Conservation (phyloP, 768 basidiomycete species). For the Tubosaeta brunneosetosa region DNA sequence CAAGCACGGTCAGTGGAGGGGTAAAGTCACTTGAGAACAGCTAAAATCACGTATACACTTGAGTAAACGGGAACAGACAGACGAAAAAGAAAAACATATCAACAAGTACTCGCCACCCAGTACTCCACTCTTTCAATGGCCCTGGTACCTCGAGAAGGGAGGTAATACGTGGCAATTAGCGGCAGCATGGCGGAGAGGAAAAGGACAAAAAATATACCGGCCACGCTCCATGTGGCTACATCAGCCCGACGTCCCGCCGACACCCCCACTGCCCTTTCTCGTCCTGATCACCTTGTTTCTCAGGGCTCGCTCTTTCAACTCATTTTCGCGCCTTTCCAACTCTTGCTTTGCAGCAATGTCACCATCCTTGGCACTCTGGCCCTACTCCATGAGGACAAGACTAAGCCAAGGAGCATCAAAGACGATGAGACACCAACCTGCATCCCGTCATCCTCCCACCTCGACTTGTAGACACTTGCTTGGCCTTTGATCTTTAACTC, state of each 20-base stretch:
- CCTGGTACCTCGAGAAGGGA: constrained; percentile 22
- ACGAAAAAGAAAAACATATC: constrained; percentile 14
- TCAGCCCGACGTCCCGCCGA: constrained; percentile 19
- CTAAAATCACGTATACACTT: constrained; percentile 21
- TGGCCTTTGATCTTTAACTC: constrained; percentile 79
- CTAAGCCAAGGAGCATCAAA: constrained; percentile 5
- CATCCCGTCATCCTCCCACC: constrained; percentile 45
- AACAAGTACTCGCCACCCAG: constrained; percentile 17
- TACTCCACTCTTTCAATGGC: constrained; percentile 17
- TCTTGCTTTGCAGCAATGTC: constrained; percentile 34
- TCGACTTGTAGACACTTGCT: constrained; percentile 49
- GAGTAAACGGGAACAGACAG: constrained; percentile 13
- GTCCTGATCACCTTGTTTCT: constrained; percentile 79
- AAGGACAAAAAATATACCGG: constrained; percentile 20
- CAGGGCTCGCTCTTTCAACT: constrained; percentile 75
- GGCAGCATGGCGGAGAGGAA: constrained; percentile 9
- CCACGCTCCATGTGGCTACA: constrained; percentile 3
- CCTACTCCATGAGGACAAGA: constrained; percentile 18
- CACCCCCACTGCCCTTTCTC: constrained; percentile 45
- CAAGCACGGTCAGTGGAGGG: constrained; percentile 11
- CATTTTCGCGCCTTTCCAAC: constrained; percentile 67
- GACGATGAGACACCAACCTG: constrained; percentile 15
- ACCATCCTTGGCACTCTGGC: constrained; percentile 3
- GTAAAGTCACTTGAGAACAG: constrained; percentile 10
- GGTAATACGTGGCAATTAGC: constrained; percentile 22